Evolutionary conservation across 768 basidiomycete species (phyloP).

Genomic region (Dacryopinax primogenitus): DNA sequence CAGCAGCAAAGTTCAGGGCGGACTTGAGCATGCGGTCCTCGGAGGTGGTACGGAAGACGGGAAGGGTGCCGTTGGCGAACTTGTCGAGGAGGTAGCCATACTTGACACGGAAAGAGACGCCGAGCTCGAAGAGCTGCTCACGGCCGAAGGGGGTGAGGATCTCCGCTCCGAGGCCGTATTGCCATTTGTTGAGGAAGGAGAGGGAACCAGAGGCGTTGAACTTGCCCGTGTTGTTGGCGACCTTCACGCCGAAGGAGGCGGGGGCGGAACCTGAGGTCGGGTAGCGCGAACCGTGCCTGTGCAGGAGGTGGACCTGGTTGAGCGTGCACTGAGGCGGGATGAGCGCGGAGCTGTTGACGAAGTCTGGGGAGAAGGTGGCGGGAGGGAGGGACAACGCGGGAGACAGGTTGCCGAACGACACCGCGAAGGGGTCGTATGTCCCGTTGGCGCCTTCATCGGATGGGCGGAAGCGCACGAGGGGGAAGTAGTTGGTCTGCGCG

Average conservation of each 20-base stretch:
- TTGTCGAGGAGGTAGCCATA: slow-evolving; percentile 41
- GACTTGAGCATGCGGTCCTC: slow-evolving; percentile 35
- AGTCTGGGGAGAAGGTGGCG: background rate
- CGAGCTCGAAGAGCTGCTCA: slow-evolving; percentile 69
- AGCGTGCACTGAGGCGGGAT: slow-evolving; percentile 7
- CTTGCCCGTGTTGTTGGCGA: slow-evolving; percentile 37
- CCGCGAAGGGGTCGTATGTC: slow-evolving; percentile 6
- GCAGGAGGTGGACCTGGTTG: slow-evolving; percentile 5
- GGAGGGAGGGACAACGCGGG: background rate
- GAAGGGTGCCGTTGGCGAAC: slow-evolving; percentile 46
- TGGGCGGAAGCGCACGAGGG: slow-evolving; percentile 30
- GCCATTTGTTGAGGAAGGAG: slow-evolving; percentile 70
- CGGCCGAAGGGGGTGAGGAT: slow-evolving; percentile 78
- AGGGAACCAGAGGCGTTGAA: slow-evolving; percentile 58
- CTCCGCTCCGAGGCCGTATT: slow-evolving; percentile 27
- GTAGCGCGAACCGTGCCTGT: slow-evolving; percentile 14
- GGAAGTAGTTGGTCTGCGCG: slow-evolving; percentile 44
- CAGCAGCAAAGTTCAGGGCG: slow-evolving; percentile 41
- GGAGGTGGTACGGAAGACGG: slow-evolving; percentile 68
- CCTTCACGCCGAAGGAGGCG: slow-evolving; percentile 46
- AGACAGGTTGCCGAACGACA: slow-evolving; percentile 5
- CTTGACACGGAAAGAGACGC: slow-evolving; percentile 47
- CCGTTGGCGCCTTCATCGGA: slow-evolving; percentile 22
- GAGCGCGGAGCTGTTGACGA: slow-evolving; percentile 7
- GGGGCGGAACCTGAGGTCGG: slow-evolving; percentile 25